Evolutionary conservation across 1,284 basidiomycete genomes (phyloP), one percentile per base, ranked within the genome.

Genomic region (Takashimella tepidaria): DNA sequence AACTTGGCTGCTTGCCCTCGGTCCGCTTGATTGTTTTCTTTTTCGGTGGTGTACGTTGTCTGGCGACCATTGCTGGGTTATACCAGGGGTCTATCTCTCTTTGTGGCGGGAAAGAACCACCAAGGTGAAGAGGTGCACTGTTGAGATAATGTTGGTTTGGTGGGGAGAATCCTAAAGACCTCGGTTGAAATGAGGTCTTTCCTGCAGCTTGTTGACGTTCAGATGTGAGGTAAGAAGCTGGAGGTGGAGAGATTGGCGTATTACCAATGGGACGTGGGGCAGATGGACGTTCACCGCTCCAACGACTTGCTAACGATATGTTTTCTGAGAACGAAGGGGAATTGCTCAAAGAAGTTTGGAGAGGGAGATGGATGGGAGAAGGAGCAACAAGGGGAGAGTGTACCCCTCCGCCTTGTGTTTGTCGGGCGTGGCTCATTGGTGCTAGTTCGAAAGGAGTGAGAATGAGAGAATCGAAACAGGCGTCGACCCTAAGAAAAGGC

Each of bases 1-100:
- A 92, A 10, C 89, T 92, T 0, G 88, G 87, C 78, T 91, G 88
- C 84, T 79, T 76, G 47, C 68, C 66, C 42, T 76, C 74, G 10
- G 62, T 63, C 60, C 74, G 74, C 54, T 66, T 43, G 6, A 22
- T 46, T 50, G 55, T 57, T 21, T 50, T 40, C 20, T 26, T 45
- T 37, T 47, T 54, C 50, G 48, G 47, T 16, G 31, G 49, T 10
- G 22, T 26, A 20, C 23, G 31, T n/a, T 23, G 37, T 20, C 22
- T 40, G 16, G 49, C 47, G 16, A 51, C n/a, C 48, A 54, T 41
- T 3, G 51, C 26, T 8, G 53, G 55, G 43, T 59, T 53, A 45
- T 59, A 66, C 25, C 46, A 64, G 4, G 61, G 61, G 48, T 63
- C 61, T 11, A 48, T 41, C 16, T 55, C 31, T 56, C 56, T 21